Conservation (phyloP, 2,329 filamentous ascomycete species). For the Alternaria longipes region DNA sequence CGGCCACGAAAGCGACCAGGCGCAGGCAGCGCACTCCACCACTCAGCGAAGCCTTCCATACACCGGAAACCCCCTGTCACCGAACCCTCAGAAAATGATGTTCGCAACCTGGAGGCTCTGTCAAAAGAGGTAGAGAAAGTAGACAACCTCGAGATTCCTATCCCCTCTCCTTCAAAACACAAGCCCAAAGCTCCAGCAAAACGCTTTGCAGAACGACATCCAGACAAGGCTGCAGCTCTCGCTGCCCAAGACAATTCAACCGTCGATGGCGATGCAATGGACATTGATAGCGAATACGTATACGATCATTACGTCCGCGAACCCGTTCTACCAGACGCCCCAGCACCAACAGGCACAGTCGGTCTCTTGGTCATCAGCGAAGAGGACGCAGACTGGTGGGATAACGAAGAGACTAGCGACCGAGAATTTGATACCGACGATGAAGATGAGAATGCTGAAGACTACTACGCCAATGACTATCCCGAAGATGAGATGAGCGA, state of each 20-base stretch:
- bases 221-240: conserved; percentile 36
- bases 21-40: conserved; percentile 31
- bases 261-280: conserved; percentile 39
- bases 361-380: conserved; percentile 61
- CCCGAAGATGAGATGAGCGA: conserved; percentile 80
- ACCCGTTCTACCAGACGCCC: conserved; percentile 49
- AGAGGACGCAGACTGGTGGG: conserved; percentile 66
- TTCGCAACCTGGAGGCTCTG: conserved; percentile 46
- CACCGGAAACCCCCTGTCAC: conserved; percentile 17
- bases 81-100: conserved; percentile 35
- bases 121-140: conserved; percentile 43
- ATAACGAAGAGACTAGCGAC: conserved; percentile 63
- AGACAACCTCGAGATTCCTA: conserved; percentile 23
- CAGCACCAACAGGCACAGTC: conserved; percentile 37
- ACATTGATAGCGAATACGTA: conserved; percentile 63
- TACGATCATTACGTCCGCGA: conserved; percentile 69
- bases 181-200: conserved; percentile 47
- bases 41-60: conserved; percentile 10
- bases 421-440: conserved; percentile 67
- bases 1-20: conserved; percentile 43
- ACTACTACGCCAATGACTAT: conserved; percentile 81
- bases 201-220: conserved; percentile 48
- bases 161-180: conserved; percentile 38
- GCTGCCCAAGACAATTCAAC: conserved; percentile 13
- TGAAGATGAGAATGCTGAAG: conserved; percentile 74